Evolutionary conservation across 805 yeast genomes (phyloP).

Genomic region (Hanseniaspora lindneri): DNA sequence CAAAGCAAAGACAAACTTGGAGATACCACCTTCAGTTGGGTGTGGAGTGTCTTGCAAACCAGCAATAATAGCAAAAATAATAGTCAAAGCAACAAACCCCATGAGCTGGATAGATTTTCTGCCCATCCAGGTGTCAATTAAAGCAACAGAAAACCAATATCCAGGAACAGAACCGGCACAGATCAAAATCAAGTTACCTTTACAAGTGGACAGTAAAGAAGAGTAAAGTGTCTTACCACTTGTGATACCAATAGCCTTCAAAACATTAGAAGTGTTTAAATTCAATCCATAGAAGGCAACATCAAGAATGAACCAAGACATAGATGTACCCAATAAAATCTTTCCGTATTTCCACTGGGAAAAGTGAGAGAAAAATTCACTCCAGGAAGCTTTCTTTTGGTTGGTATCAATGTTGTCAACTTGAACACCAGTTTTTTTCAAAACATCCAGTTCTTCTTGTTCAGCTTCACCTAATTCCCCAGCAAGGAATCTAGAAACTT

Average conservation of each 20-base stretch:
- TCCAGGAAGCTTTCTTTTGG: slow-evolving; percentile 73
- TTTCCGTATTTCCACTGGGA: slow-evolving; percentile 79
- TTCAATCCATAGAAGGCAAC: slow-evolving; percentile 84
- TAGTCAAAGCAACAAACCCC: slow-evolving; percentile 64
- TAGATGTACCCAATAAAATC: slow-evolving; percentile 77
- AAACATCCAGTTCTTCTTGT: slow-evolving; percentile 33
- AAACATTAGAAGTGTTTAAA: slow-evolving; percentile 67
- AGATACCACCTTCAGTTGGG: slow-evolving; percentile 47
- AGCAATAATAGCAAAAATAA: slow-evolving; percentile 36
- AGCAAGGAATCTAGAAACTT: slow-evolving; percentile 38
- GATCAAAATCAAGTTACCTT: slow-evolving; percentile 82
- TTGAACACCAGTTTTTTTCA: slow-evolving; percentile 44
- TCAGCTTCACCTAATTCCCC: slow-evolving; percentile 44
- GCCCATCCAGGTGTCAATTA: slow-evolving; percentile 61
- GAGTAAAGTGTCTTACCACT: slow-evolving; percentile 56
- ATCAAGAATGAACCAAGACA: slow-evolving; percentile 83
- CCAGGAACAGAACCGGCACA: slow-evolving; percentile 96
- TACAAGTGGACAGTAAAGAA: slow-evolving; percentile 63
- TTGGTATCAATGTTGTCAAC: slow-evolving; percentile 30
- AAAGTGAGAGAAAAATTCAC: slow-evolving; percentile 63
- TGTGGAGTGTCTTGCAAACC: slow-evolving; percentile 46
- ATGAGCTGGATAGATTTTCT: slow-evolving; percentile 71
- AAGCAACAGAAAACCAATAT: slow-evolving; percentile 75
- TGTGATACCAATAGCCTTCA: slow-evolving; percentile 76
- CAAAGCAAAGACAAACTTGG: slow-evolving; percentile 25